Conservation (phyloP, 495 filamentous ascomycete species). For the Penicillium atrosanguineum region DNA sequence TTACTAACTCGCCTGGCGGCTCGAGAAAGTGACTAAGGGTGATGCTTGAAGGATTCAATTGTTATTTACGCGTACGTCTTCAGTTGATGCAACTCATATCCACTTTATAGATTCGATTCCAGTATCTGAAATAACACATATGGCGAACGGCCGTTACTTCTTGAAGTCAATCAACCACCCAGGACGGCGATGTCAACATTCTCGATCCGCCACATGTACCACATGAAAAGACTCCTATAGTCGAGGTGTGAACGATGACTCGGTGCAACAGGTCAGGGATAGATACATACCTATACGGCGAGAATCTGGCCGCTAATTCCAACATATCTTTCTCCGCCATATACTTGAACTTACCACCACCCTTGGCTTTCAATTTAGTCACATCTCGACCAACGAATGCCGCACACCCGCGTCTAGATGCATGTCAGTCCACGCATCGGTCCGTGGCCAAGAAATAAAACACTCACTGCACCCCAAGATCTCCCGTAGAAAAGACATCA, state of each 20-base stretch:
- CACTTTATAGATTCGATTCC: neutral
- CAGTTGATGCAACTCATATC: neutral
- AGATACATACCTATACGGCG: slow-evolving; percentile 70
- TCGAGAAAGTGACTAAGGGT: neutral
- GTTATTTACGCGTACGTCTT: neutral
- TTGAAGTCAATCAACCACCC: slow-evolving; percentile 31
- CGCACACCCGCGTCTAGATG: slow-evolving; percentile 74
- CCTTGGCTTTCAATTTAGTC: slow-evolving; percentile 75
- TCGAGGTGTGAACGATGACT: neutral
- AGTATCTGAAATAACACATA: neutral
- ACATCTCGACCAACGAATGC: slow-evolving; percentile 82
- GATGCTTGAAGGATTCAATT: neutral
- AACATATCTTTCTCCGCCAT: slow-evolving; percentile 93
- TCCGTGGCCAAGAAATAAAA: neutral
- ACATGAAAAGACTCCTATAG: slow-evolving; percentile 69
- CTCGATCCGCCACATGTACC: slow-evolving; percentile 90
- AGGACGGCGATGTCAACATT: slow-evolving; percentile 70
- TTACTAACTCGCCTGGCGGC: neutral
- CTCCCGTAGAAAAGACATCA: slow-evolving; percentile 91
- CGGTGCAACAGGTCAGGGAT: too few species aligned
- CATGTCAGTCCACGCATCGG: slow-evolving; percentile 3
- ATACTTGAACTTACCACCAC: slow-evolving; percentile 92
- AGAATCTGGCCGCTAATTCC: slow-evolving; percentile 73
- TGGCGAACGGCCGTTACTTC: neutral
- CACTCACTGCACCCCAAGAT: slow-evolving; percentile 85